Evolutionary conservation across 2,329 filamentous ascomycete species (phyloP).

Genomic region (Trichoderma sp.): DNA sequence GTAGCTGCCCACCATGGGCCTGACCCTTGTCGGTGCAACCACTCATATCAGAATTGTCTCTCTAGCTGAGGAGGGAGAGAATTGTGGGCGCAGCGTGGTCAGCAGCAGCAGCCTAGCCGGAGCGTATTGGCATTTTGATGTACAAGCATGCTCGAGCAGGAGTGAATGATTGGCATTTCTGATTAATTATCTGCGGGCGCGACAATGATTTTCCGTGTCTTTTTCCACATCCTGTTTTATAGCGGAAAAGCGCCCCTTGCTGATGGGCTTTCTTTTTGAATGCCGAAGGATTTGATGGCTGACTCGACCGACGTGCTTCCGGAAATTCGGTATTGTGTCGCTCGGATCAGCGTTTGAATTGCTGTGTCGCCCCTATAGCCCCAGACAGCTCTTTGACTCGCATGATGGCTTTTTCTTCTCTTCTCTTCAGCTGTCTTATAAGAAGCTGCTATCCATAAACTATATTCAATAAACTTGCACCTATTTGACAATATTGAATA

Average conservation of each 20-base stretch:
- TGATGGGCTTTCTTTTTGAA: neutral
- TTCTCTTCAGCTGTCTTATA: neutral
- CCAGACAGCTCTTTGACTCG: neutral
- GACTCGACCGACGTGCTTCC: neutral
- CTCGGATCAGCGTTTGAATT: neutral
- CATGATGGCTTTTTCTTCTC: neutral
- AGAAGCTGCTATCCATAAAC: neutral
- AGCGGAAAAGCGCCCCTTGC: slow-evolving; percentile 5
- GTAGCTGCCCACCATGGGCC: slow-evolving; percentile 34
- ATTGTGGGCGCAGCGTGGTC: slow-evolving; percentile 2
- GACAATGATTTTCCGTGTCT: slow-evolving; percentile 13
- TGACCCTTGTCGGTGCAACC: slow-evolving; percentile 40
- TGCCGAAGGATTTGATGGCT: neutral
- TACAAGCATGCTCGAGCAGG: neutral
- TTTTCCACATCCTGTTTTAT: neutral
- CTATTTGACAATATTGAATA: neutral
- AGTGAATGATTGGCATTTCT: neutral
- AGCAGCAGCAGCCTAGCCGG: neutral
- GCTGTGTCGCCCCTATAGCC: neutral
- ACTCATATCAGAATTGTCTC: slow-evolving; percentile 42
- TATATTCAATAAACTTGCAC: neutral
- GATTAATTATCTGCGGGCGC: neutral
- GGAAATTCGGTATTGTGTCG: neutral
- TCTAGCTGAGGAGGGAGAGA: neutral
- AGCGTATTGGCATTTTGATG: neutral